A percentile compares a stretch with the other conserved stretches of the same genome.
Conservation (phyloP, 257 asterid species). For the Lavandula angustifolia region DNA sequence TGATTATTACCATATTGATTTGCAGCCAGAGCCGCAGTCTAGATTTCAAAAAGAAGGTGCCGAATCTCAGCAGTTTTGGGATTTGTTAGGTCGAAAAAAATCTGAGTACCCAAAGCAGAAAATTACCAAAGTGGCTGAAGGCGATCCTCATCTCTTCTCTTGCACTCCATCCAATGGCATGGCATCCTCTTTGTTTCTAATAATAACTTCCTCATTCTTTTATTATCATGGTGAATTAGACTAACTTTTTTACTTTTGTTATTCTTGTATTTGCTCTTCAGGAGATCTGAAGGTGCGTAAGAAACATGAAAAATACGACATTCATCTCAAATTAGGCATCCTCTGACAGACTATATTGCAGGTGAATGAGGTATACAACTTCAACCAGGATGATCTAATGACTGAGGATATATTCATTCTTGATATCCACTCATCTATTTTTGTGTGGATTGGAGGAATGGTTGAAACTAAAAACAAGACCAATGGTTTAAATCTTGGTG, state of each 20-base stretch:
- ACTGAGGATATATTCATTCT: conserved; percentile 83
- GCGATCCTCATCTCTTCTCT: conserved; percentile 75
- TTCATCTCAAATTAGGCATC: no score
- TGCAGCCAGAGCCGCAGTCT: conserved; percentile 74
- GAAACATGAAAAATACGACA: background rate
- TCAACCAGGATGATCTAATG: conserved; percentile 85
- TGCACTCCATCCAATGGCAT: conserved; percentile 53
- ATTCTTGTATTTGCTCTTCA: conserved; percentile 46
- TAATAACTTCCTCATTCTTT: background rate
- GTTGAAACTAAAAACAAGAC: conserved; percentile 69
- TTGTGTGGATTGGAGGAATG: conserved; percentile 76
- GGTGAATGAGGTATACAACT: conserved; percentile 81
- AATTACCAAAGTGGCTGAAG: conserved; percentile 50
- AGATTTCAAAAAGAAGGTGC: conserved; percentile 76
- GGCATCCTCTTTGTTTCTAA: conserved; percentile 14
- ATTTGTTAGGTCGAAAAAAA: conserved; percentile 59
- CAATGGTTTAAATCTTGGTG: conserved; percentile 69
- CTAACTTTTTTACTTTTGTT: conserved; percentile 47
- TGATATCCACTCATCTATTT: conserved; percentile 67
- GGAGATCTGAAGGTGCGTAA: conserved; percentile 77
- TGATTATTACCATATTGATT: conserved; percentile 23
- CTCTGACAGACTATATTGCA: conserved; percentile 30
- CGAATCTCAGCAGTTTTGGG: conserved; percentile 80
- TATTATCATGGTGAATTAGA: conserved; percentile 20
- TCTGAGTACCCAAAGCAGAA: conserved; percentile 60